phyloP scores from a whole-genome alignment of 805 yeast species.

The Starmerella sp. region DNA sequence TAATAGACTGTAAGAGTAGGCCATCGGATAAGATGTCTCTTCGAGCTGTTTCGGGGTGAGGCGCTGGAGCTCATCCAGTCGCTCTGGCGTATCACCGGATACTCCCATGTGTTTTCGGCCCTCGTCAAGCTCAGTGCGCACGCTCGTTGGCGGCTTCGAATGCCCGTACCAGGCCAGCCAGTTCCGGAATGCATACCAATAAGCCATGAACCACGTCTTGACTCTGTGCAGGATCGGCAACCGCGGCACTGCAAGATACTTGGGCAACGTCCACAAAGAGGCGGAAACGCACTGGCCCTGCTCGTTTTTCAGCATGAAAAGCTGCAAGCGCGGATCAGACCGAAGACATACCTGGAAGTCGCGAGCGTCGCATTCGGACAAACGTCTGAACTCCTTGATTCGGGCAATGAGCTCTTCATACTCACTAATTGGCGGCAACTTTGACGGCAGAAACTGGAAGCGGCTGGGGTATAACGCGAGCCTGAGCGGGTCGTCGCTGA shows the following conservation, averaged over 20 bases:
- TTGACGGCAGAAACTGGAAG: neutral
- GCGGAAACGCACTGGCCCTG: slow-evolving; percentile 1
- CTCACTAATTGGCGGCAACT: neutral
- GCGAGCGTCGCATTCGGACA: neutral
- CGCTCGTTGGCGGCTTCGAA: neutral
- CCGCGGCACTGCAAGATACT: neutral
- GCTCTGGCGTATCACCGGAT: slow-evolving; percentile 1
- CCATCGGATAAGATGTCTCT: slow-evolving; percentile 10
- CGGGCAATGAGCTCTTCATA: slow-evolving; percentile 4
- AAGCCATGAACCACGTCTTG: neutral
- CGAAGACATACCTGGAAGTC: neutral
- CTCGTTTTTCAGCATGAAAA: slow-evolving; percentile 1
- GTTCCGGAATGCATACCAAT: slow-evolving; percentile 1
- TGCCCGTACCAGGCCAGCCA: neutral
- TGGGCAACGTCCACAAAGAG: neutral
- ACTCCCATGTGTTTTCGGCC: slow-evolving; percentile 3
- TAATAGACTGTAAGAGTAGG: slow-evolving; percentile 4
- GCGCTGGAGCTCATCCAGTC: slow-evolving; percentile 2
- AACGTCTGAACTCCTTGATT: neutral
- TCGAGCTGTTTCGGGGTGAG: slow-evolving; percentile 1
- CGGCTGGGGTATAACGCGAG: neutral
- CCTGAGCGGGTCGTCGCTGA: slow-evolving; percentile 4
- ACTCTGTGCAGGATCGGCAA: neutral
- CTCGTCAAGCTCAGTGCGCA: slow-evolving; percentile 5
- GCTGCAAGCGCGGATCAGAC: neutral